Evolutionary conservation across 192 early-diverging fungal genomes (phyloP).

Genomic region (Funneliformis mosseae): DNA sequence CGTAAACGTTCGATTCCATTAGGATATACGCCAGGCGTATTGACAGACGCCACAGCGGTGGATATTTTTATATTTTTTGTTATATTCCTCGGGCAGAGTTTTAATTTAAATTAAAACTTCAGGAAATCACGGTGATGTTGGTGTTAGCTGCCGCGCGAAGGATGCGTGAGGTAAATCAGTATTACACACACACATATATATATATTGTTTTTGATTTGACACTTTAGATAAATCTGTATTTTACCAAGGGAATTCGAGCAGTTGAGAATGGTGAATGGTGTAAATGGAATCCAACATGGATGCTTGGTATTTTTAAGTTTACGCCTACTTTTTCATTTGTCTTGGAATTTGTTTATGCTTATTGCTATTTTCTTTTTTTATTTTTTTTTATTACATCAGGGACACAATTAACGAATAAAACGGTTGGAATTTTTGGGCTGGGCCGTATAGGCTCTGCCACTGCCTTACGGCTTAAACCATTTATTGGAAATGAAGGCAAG

Average conservation of each 20-base stretch:
- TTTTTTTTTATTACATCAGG: slow-evolving; percentile 43
- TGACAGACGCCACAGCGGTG: slow-evolving; percentile 82
- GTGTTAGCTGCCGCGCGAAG: slow-evolving; percentile 71
- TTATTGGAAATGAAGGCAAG: slow-evolving; percentile 53
- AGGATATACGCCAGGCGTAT: slow-evolving; percentile 84
- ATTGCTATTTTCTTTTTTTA: neutral
- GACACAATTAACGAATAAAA: slow-evolving; percentile 73
- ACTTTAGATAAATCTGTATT: neutral
- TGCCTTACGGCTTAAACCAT: slow-evolving; percentile 67
- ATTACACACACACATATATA: neutral
- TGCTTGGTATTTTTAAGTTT: slow-evolving; percentile 52
- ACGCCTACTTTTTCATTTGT: neutral
- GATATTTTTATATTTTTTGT: neutral
- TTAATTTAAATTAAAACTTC: neutral
- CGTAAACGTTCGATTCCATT: slow-evolving; percentile 57
- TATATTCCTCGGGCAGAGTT: neutral
- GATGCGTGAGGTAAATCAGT: slow-evolving; percentile 57
- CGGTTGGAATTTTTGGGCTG: slow-evolving; percentile 82
- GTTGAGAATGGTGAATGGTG: slow-evolving; percentile 53
- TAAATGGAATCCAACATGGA: slow-evolving; percentile 64
- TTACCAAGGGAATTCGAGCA: slow-evolving; percentile 33
- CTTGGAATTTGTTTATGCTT: neutral
- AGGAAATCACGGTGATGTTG: slow-evolving; percentile 74
- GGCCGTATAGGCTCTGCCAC: slow-evolving; percentile 83
- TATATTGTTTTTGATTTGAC: neutral